Evolutionary conservation across 139 green algal genomes (phyloP), one percentile per base, ranked within the genome.

Genomic region (Coelastrella sp.): DNA sequence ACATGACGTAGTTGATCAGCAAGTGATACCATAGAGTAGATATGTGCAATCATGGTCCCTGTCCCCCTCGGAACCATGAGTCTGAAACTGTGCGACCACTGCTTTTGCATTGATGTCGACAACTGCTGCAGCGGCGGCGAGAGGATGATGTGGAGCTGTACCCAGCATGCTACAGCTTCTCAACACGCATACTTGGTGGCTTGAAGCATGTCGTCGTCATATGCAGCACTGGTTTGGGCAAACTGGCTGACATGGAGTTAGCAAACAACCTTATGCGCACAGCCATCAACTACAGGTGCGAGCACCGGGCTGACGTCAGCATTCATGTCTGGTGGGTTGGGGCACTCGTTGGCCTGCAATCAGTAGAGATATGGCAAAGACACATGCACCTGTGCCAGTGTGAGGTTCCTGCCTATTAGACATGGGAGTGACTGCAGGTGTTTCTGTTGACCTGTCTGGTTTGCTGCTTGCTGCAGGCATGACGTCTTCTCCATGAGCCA

Each of bases 261-360:
- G 90, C 85, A 1, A 68, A 84, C 17, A 62, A 64, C 23, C 85
- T 91, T 37, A 90, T 91, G 75, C 72, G 78, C 5, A 74, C 88
- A 2, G 90, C 90, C 32, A 86, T 93, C 86, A 91, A 91, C 88
- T 93, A 93, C 84, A 91, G 90, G 86, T 93, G 62, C 9, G 1
- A 41, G 23, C 60, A 38, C 3, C 2, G 21, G 27, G 57, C 19
- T 9, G 57, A 32, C 17, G 57, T 66, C 57, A 6, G 57, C 57
- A 8, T 11, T n/a, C 23, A 66, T 11, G 6, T 38, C 64, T 43
- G 32, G 27, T 73, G 64, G 41, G 64, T 32, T 73, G 32, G 6
- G n/a, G n/a, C n/a, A n/a, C n/a, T n/a, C n/a, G n/a, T n/a, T n/a
- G n/a, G n/a, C n/a, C n/a, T n/a, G n/a, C n/a, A n/a, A n/a, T n/a